Percentiles rank a stretch among this genome's conserved stretches.
Conservation (phyloP, 177 flowering plant species). For the Tripterygium wilfordii region DNA sequence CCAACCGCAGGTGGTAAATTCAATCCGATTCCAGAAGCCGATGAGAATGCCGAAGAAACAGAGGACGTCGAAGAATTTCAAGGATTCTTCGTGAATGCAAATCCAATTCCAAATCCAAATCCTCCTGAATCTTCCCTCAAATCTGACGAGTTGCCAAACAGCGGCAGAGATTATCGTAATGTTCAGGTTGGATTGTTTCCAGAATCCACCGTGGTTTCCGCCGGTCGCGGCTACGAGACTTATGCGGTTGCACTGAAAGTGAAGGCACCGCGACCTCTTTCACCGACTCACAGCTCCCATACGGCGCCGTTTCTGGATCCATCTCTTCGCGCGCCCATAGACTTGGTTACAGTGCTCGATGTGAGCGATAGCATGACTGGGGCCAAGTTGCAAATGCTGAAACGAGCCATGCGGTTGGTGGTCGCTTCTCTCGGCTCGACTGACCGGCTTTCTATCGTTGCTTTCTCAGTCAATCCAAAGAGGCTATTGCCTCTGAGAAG, state of each 20-base stretch:
- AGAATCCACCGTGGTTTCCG: conserved; percentile 43
- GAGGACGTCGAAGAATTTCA: conserved; percentile 47
- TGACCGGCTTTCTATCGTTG: conserved; percentile 64
- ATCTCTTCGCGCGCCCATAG: conserved; percentile 58
- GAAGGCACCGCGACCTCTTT: conserved; percentile 56
- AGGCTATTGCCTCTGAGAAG: conserved; percentile 50
- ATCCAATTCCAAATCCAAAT: too few relatives aligned
- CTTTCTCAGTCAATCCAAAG: conserved; percentile 42
- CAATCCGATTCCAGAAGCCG: conserved; percentile 61
- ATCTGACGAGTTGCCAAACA: conserved; percentile 10
- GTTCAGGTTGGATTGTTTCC: conserved; percentile 46
- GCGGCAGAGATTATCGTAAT: conserved; percentile 7
- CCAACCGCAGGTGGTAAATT: conserved; percentile 41
- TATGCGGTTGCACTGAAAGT: conserved; percentile 48
- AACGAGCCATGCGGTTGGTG: conserved; percentile 63
- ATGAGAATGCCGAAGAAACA: conserved; percentile 29
- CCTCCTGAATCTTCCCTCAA: conserved; percentile 18
- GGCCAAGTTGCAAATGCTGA: conserved; percentile 55
- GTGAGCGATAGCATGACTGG: conserved; percentile 60
- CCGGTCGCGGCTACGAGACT: conserved; percentile 30
- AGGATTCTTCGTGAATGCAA: conserved; percentile 49
- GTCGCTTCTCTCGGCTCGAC: conserved; percentile 61
- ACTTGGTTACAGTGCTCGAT: conserved; percentile 72
- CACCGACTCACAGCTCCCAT: conserved; percentile 7
- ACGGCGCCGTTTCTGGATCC: conserved; percentile 17